Evolutionary conservation across 148 eudicot genomes (phyloP), one percentile per base, ranked within the genome.

Genomic region (Pouteria glomerata): DNA sequence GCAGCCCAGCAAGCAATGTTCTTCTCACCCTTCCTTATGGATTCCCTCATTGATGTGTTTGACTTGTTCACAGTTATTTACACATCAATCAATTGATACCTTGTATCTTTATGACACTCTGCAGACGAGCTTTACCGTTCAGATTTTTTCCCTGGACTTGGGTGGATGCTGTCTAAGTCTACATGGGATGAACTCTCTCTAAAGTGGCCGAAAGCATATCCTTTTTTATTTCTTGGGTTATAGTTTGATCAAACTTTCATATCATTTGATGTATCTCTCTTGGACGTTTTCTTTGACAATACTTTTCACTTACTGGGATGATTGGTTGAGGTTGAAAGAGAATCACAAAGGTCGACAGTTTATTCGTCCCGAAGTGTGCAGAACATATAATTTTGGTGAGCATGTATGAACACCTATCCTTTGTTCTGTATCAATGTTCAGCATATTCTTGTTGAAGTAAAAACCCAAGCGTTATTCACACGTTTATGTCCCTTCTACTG

Each of bases 131-230:
- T 95, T 61, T 91, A 95, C 77, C 99, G 99, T 70, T 95, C 99
- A 30, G 99, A 95, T 77, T 95, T 95, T 86, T 95, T 95, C 79
- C 97, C 99, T 78, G 99, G 99, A 73, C 99, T 95, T 81, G 99
- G 99, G 69, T 95, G 99, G 99, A 95, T 95, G 99, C 77, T 95
- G 63, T 76, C 97, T 26, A 88, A 67, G 71, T 74, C 90, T 74
- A 91, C 88, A 33, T 95, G 99, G 99, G 92, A 88, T 83, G 99
- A 95, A 74, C 77, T 95, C 63, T 89, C 99, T 53, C 99, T 96
- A 39, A 95, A 95, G 83, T 95, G 99, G 99, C 99, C 99, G 7
- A 95, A 91, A 85, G 99, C 99, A 95, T 95, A 95, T 95, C 99
- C 99, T 95, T 91, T 56, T n/a, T 76, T 39, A 41, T 66, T 53